A percentile compares a stretch with the other conserved stretches of the same genome.
Conservation (phyloP, 1,139 yeast genomes). For the Yarrowia galli region DNA sequence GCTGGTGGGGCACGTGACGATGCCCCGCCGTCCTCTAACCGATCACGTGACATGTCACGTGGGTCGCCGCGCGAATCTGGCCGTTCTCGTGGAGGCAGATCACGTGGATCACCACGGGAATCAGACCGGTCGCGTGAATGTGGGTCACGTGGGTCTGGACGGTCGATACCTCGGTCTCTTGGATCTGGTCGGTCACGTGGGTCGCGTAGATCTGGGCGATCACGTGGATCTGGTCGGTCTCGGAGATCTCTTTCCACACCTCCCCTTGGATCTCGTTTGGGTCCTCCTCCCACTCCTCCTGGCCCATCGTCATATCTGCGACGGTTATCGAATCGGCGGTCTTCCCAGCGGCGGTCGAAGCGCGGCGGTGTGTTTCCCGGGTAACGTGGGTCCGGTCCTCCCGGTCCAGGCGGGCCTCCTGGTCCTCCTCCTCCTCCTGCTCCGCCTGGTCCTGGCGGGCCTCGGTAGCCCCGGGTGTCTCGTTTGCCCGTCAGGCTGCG, state of each 20-base stretch:
- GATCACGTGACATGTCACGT: conserved; percentile 8
- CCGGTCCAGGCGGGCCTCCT: conserved; percentile 21
- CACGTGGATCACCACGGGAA: conserved; percentile 1
- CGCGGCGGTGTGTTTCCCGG: conserved; percentile 31
- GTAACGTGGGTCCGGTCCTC: conserved; percentile 12
- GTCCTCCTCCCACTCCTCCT: not conserved
- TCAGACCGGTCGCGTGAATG: conserved; percentile 4
- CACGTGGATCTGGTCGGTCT: conserved; percentile 9
- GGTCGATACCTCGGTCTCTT: conserved; percentile 1
- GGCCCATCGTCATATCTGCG: conserved; percentile 32
- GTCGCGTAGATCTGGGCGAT: conserved; percentile 1
- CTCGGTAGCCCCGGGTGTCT: conserved; percentile 19
- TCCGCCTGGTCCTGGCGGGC: conserved; percentile 16
- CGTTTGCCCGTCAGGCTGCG: conserved; percentile 36
- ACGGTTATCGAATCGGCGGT: conserved; percentile 18
- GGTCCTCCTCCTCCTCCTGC: conserved; percentile 1
- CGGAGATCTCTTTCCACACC: not conserved
- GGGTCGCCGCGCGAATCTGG: conserved; percentile 5
- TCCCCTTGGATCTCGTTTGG: conserved; percentile 1
- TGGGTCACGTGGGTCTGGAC: not conserved
- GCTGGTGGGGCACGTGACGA: conserved; percentile 5
- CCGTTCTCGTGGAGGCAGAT: not conserved
- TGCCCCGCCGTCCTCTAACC: not conserved
- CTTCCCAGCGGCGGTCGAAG: conserved; percentile 34
- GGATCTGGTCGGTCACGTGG: conserved; percentile 22